Percentiles rank a stretch among this genome's conserved stretches.
Evolutionary conservation across 805 yeast genomes (phyloP).

Genomic region (Kockiozyma suomiensis): DNA sequence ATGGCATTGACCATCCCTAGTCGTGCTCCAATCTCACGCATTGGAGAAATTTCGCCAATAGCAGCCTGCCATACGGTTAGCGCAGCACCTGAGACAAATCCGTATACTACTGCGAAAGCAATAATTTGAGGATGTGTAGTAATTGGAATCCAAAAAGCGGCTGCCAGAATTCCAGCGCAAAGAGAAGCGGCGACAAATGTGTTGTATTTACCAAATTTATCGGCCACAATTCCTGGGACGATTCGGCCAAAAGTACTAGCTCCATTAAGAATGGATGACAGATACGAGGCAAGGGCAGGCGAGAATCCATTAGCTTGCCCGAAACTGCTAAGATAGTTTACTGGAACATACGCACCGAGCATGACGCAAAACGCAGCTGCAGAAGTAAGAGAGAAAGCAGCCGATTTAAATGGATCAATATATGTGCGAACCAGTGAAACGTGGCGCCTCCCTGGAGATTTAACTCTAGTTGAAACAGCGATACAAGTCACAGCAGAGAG

Average conservation of each 20-base stretch:
- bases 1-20: constrained; percentile 65
- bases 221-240: constrained; percentile 52
- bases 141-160: constrained; percentile 68
- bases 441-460: constrained; percentile 14
- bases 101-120: constrained; percentile 39
- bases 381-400: constrained; percentile 35
- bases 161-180: constrained; percentile 49
- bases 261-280: constrained; percentile 35
- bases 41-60: constrained; percentile 37
- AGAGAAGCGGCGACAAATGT: constrained; percentile 48
- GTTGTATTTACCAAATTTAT: constrained; percentile 56
- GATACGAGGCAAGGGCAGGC: constrained; percentile 35
- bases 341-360: constrained; percentile 40
- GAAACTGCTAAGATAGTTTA: constrained; percentile 41
- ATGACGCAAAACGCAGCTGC: constrained; percentile 37
- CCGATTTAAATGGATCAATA: constrained; percentile 37
- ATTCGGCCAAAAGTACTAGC: constrained; percentile 47
- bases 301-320: constrained; percentile 36
- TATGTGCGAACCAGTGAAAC: constrained; percentile 8
- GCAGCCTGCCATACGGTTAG: constrained; percentile 41
- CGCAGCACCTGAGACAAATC: constrained; percentile 42
- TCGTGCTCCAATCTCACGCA: constrained; percentile 39
- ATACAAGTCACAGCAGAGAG: constrained; percentile 37
- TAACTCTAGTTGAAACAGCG: constrained; percentile 37
- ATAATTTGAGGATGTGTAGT: constrained; percentile 39